phyloP scores from a whole-genome alignment of 106 monocot genomes.

The Xerophyta viscosa region DNA sequence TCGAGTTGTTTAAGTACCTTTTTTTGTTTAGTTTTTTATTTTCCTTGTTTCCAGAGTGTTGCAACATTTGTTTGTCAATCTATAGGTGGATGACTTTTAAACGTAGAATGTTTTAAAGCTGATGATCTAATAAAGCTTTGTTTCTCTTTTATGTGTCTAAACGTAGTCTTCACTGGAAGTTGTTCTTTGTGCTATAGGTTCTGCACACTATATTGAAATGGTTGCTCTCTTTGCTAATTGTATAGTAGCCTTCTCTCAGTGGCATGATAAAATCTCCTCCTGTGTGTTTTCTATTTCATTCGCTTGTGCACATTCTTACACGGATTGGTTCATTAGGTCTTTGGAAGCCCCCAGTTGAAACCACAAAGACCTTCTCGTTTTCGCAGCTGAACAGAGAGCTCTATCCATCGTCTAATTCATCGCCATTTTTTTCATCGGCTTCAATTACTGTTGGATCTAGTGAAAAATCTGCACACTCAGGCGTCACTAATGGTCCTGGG shows the following conservation, averaged over 20 bases:
- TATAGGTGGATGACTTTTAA: neutral
- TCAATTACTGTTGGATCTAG: constrained; percentile 13
- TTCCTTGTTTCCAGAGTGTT: no score
- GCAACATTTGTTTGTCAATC: no score
- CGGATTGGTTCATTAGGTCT: constrained; percentile 20
- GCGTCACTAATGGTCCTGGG: constrained; percentile 9
- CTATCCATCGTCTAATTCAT: constrained; percentile 17
- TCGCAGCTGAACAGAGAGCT: constrained; percentile 29
- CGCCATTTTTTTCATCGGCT: constrained; percentile 25
- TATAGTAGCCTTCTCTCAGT: no score
- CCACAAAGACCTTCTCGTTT: constrained; percentile 34
- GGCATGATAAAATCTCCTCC: neutral
- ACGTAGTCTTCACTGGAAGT: no score
- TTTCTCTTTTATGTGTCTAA: no score
- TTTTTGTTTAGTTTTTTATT: no score
- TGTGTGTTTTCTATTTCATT: neutral
- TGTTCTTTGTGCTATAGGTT: no score
- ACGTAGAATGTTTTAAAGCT: no score
- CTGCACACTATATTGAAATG: no score
- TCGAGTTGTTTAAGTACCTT: no score
- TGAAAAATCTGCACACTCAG: constrained; percentile 13
- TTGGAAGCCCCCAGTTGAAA: constrained; percentile 53
- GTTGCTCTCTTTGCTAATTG: no score
- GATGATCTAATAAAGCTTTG: no score
- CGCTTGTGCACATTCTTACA: neutral